These are phyloP conservation scores for Colletotrichum sp. DNA, from an alignment of 2,329 filamentous ascomycete genomes.

Conservation along the genomic window DNA sequence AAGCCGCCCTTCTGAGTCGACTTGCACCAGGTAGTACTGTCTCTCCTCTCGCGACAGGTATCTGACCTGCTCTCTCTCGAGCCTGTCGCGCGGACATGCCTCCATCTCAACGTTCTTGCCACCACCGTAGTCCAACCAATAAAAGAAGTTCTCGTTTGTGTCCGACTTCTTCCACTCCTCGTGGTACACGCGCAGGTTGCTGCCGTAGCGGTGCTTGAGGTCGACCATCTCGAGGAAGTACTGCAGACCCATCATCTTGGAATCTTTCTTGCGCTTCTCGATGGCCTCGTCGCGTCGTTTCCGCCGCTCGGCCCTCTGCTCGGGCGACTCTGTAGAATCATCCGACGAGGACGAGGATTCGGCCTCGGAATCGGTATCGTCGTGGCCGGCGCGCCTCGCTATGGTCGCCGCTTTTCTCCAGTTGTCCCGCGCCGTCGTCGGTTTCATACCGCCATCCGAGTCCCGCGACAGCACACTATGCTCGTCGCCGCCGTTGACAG, in stretches of 20 bases:
- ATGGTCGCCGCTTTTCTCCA: conserved; percentile 79
- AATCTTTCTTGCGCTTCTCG: conserved; percentile 64
- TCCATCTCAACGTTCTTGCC: conserved; percentile 74
- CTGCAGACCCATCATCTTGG: conserved; percentile 82
- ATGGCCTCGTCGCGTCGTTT: conserved; percentile 54
- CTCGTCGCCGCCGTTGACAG: conserved; percentile 10
- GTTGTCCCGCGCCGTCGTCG: conserved; percentile 61
- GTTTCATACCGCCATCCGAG: conserved; percentile 18
- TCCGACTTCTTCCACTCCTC: conserved; percentile 79
- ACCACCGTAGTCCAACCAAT: conserved; percentile 86
- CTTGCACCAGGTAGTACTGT: conserved; percentile 77
- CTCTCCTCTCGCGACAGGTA: conserved; percentile 86
- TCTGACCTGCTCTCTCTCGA: conserved; percentile 81
- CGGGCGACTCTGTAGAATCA: conserved; percentile 34
- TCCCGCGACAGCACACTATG: conserved; percentile 10
- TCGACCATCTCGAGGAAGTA: conserved; percentile 90
- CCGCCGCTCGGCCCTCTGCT: conserved; percentile 42
- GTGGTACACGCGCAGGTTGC: conserved; percentile 82
- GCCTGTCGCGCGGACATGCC: conserved; percentile 72
- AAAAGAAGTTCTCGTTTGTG: conserved; percentile 89
- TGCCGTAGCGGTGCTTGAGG: conserved; percentile 85
- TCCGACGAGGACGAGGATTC: conserved; percentile 33
- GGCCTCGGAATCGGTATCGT: conserved; percentile 58
- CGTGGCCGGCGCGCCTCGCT: conserved; percentile 73
- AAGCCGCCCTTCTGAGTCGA: conserved; percentile 77